Conservation (phyloP, 495 filamentous ascomycete species). For the Bacidia gigantensis region DNA sequence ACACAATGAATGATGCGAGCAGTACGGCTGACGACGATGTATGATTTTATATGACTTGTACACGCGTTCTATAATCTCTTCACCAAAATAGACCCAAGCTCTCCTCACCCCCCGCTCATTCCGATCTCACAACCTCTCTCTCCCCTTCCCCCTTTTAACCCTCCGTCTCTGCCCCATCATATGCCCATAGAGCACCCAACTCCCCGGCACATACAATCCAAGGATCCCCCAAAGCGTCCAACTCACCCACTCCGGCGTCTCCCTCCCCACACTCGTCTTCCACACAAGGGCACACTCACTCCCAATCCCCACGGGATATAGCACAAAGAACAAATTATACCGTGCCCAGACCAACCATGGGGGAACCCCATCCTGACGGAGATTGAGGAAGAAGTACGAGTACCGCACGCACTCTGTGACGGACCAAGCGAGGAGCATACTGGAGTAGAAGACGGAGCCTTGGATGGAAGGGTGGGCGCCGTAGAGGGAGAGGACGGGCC, state of each 20-base stretch:
- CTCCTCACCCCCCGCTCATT: background rate
- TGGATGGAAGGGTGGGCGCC: conserved; percentile 21
- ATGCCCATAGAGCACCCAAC: conserved; percentile 78
- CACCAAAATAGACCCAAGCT: background rate
- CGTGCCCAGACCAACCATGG: conserved; percentile 63
- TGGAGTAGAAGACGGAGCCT: conserved; percentile 39
- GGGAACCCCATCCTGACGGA: conserved; percentile 44
- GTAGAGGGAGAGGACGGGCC: conserved; percentile 60
- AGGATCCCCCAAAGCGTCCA: conserved; percentile 50
- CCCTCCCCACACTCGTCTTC: conserved; percentile 23
- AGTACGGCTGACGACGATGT: no score
- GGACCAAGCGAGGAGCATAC: conserved; percentile 71
- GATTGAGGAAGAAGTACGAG: conserved; percentile 65
- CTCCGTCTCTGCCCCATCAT: conserved; percentile 85
- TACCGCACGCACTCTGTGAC: conserved; percentile 83
- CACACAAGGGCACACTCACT: conserved; percentile 74
- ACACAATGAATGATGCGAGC: no score
- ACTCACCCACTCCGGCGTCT: conserved; percentile 26
- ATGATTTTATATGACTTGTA: no score
- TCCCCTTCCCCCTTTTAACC: conserved; percentile 45
- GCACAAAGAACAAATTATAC: conserved; percentile 84
- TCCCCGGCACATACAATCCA: conserved; percentile 68
- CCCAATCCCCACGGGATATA: conserved; percentile 82
- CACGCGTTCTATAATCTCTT: no score
- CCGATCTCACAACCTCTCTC: conserved; percentile 8